phyloP scores from a whole-genome alignment of 2,329 filamentous ascomycete genomes.

The Cladosporium sp. region DNA sequence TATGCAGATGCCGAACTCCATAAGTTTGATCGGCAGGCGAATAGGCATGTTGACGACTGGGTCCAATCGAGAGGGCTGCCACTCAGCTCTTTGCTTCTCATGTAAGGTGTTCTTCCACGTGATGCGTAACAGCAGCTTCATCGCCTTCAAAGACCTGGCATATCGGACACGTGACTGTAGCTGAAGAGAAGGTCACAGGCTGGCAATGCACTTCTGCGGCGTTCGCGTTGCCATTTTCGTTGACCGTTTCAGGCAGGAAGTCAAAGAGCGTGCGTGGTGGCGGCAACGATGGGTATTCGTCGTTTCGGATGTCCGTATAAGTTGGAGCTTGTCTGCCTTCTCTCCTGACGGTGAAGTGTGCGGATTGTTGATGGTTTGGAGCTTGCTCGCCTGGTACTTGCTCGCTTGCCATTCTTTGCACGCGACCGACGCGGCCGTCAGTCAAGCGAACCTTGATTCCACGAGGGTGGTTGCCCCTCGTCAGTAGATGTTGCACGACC shows the following conservation, averaged over 20 bases:
- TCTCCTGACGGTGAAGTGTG: conserved; percentile 2
- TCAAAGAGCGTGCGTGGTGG: conserved; percentile 26
- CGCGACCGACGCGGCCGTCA: conserved; percentile 68
- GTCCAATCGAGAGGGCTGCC: neutral
- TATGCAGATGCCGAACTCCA: neutral
- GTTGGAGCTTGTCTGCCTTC: conserved; percentile 7
- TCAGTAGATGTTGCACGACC: conserved; percentile 63
- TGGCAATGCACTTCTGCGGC: conserved; percentile 13
- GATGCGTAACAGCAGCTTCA: conserved; percentile 62
- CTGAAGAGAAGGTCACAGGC: conserved; percentile 23
- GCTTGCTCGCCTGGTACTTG: neutral
- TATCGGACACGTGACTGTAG: conserved; percentile 54
- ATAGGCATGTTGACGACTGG: neutral
- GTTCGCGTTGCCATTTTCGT: conserved; percentile 24
- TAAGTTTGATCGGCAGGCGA: neutral
- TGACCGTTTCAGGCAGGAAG: conserved; percentile 21
- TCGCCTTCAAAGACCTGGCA: conserved; percentile 65
- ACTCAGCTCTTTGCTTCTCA: conserved; percentile 1
- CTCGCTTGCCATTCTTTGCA: conserved; percentile 56
- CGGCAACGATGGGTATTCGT: conserved; percentile 18
- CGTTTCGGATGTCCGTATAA: conserved; percentile 13
- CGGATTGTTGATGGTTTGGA: neutral
- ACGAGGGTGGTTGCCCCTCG: conserved; percentile 67
- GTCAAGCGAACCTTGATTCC: conserved; percentile 73
- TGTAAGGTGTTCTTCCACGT: conserved; percentile 58